These are phyloP conservation scores for Coemansia sp. DNA, from an alignment of 192 early-diverging fungal species.

Conservation along the genomic window DNA sequence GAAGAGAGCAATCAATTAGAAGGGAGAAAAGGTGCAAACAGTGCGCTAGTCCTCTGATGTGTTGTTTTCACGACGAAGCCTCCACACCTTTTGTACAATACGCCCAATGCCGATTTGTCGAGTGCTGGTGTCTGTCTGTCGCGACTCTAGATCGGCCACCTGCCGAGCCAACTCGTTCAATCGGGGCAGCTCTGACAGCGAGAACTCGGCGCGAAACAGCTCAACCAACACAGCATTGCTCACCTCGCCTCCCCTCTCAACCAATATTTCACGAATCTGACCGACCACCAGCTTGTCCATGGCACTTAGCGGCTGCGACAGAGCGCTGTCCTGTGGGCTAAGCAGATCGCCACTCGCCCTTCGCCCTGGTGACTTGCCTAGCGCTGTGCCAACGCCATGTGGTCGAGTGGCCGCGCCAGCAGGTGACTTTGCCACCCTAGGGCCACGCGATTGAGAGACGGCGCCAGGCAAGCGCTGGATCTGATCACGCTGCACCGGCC, in stretches of 20 bases:
- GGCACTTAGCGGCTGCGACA: neutral
- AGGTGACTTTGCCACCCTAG: constrained; percentile 9
- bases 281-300: constrained; percentile 10
- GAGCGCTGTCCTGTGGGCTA: neutral
- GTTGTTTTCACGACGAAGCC: constrained; percentile 9
- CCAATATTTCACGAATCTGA: constrained; percentile 18
- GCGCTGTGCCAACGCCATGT: constrained; percentile 1
- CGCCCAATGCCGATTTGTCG: constrained; percentile 36
- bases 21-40: no score
- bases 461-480: constrained; percentile 3
- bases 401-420: constrained; percentile 1
- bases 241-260: constrained; percentile 26
- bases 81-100: constrained; percentile 47
- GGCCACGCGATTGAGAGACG: neutral
- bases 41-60: neutral
- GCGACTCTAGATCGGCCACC: constrained; percentile 30
- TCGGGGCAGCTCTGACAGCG: constrained; percentile 13
- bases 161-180: constrained; percentile 20
- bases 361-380: neutral
- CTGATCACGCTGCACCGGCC: neutral
- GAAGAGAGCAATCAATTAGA: neutral
- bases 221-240: constrained; percentile 21
- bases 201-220: constrained; percentile 14
- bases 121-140: constrained; percentile 2
- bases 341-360: neutral